Evolutionary conservation across 768 basidiomycete genomes (phyloP), one percentile per base, ranked within the genome.

Genomic region (Porphyrellus cyaneotinctus): DNA sequence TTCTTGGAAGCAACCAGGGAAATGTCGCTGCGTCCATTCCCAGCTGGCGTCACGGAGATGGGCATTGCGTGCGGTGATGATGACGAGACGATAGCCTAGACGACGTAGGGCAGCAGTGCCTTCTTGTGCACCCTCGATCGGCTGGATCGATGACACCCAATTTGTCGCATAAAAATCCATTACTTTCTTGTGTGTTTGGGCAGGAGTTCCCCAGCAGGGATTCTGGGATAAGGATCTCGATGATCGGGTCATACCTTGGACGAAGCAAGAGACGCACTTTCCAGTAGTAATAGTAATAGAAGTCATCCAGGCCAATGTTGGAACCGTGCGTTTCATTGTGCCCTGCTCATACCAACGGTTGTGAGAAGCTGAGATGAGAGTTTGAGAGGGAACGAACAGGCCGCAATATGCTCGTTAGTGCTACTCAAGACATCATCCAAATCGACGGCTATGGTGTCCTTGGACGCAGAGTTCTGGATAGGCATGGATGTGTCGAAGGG

Each of bases 251-350:
- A 17, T 15, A 47, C 32, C 33, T 13, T 23, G 10, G 38, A 15
- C 43, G 32, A 22, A 28, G 26, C 10, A 24, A 35, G 20, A 24
- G 26, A 37, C 66, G 45, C 46, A 79, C 86, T 76, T 85, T 87
- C 87, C 87, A 88, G 63, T 84, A 87, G 65, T 85, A 86, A 58
- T 86, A 87, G 62, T 88, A 88, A 58, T 82, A 81, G 64, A 86
- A 87, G 47, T 77, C 58, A n/a, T 75, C 70, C 41, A 80, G 48
- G 30, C 71, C 71, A 74, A 88, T 83, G 23, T 53, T 36, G 4
- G 84, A 81, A 14, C 79, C 80, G 60, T 79, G 82, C 10, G 62
- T 64, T 22, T 75, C 74, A 53, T 88, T 88, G 58, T 88, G 86
- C 85, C 86, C 86, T 88, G 52, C 6, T 54, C 30, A 51, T 36